These are phyloP conservation scores for Hysterangium stoloniferum DNA, from an alignment of 768 basidiomycete genomes.

Conservation along the genomic window DNA sequence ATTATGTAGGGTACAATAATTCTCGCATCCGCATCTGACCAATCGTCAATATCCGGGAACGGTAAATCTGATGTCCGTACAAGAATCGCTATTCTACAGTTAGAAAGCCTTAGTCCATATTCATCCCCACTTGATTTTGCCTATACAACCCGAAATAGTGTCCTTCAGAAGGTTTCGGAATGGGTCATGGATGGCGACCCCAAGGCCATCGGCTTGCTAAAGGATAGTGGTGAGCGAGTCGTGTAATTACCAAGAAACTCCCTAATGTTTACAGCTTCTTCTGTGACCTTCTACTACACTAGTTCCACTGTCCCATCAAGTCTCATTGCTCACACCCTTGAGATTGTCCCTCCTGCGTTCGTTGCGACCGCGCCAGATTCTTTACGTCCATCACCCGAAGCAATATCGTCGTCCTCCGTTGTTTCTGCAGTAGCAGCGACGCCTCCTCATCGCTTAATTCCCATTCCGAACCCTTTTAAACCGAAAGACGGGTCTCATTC, in stretches of 20 bases:
- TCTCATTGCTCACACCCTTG: constrained; percentile 32
- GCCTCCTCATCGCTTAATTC: not conserved
- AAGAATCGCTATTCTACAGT: constrained; percentile 15
- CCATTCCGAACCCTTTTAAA: constrained; percentile 60
- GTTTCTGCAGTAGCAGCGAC: not conserved
- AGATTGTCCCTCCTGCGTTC: constrained; percentile 12
- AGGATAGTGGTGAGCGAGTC: constrained; percentile 41
- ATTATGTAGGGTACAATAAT: constrained; percentile 13
- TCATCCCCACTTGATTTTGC: not conserved
- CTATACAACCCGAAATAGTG: constrained; percentile 18
- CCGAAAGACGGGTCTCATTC: constrained; percentile 13
- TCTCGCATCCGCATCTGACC: constrained; percentile 11
- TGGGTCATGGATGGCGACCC: constrained; percentile 47
- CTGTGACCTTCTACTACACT: constrained; percentile 34
- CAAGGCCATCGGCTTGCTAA: constrained; percentile 36
- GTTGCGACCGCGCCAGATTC: constrained; percentile 4
- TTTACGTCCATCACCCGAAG: constrained; percentile 6
- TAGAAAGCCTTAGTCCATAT: constrained; percentile 8
- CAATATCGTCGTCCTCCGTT: constrained; percentile 1
- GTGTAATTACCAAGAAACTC: not conserved
- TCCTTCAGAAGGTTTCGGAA: constrained; percentile 42
- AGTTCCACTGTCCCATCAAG: constrained; percentile 28
- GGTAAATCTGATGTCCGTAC: constrained; percentile 2
- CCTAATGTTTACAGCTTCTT: constrained; percentile 10
- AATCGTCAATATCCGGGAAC: not conserved